phyloP scores from a whole-genome alignment of 192 early-diverging fungal species.

The Rhizophagus clarus region DNA sequence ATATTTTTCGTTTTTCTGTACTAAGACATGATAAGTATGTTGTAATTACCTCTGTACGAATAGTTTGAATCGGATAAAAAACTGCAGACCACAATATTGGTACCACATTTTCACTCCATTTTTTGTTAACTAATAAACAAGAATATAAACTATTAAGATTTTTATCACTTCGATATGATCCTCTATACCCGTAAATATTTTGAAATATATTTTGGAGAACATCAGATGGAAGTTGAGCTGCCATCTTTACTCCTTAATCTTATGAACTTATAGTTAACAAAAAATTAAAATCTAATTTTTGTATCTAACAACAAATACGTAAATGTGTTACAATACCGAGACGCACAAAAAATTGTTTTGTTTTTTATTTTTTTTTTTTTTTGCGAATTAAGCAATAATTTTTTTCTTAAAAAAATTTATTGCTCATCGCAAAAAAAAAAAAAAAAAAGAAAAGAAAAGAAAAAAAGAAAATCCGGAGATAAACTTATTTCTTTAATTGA shows the following conservation, averaged over 20 bases:
- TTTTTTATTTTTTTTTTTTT: too few relatives aligned
- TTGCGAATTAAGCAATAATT: not conserved
- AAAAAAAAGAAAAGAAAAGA: not conserved
- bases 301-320: too few relatives aligned
- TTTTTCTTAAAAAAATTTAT: not conserved
- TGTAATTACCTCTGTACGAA: not conserved
- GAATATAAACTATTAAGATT: not conserved
- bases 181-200: not conserved
- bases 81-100: slow-evolving; percentile 7
- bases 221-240: not conserved
- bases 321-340: too few relatives aligned
- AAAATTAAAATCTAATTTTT: too few relatives aligned
- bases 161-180: not conserved
- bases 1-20: not conserved
- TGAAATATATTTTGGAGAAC: not conserved
- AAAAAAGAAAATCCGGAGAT: not conserved
- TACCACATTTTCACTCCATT: not conserved
- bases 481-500: not conserved
- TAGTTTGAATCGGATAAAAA: slow-evolving; percentile 11
- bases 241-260: too few relatives aligned
- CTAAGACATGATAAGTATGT: not conserved
- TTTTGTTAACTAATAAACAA: slow-evolving; percentile 9
- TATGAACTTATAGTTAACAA: too few relatives aligned
- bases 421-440: not conserved
- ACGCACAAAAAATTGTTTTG: too few relatives aligned